Conservation (phyloP, 73 alveolate genomes). For the Uronychia binucleata region DNA sequence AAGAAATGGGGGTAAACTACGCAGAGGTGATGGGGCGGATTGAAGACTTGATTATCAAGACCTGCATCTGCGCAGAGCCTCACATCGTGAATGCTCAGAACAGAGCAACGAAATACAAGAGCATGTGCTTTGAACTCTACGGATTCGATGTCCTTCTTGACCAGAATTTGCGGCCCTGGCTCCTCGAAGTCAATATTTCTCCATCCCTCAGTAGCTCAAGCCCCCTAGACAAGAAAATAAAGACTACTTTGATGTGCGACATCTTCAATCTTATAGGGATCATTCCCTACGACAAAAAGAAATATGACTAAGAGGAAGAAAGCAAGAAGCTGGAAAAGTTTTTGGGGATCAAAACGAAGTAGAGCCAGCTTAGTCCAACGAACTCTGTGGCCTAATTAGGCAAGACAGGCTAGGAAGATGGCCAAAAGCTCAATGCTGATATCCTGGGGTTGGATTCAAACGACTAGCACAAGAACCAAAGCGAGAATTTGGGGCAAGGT, state of each 20-base stretch:
- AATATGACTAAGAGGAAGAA: neutral
- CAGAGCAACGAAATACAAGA: conserved; percentile 87
- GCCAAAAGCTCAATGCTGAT: neutral
- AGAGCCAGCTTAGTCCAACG: neutral
- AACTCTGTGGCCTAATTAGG: neutral
- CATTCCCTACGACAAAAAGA: conserved; percentile 43
- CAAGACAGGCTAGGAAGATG: neutral
- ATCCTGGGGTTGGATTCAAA: too few species aligned
- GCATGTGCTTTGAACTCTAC: conserved; percentile 69
- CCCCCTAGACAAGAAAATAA: conserved; percentile 84
- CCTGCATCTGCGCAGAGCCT: conserved; percentile 74
- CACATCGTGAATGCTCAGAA: conserved; percentile 78
- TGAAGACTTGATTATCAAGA: conserved; percentile 81
- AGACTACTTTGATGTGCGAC: conserved; percentile 89
- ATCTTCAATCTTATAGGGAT: conserved; percentile 87
- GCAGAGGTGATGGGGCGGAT: conserved; percentile 37
- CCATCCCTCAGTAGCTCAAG: conserved; percentile 89
- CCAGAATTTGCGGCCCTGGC: conserved; percentile 86
- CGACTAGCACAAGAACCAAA: neutral
- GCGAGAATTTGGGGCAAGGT: neutral
- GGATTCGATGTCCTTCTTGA: conserved; percentile 94
- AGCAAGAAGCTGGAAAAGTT: neutral
- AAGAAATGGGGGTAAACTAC: conserved; percentile 38
- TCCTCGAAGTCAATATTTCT: conserved; percentile 88
- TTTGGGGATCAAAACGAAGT: neutral